Evolutionary conservation across 2,329 filamentous ascomycete genomes (phyloP), one percentile per base, ranked within the genome.

Genomic region (Talaromyces sp.): DNA sequence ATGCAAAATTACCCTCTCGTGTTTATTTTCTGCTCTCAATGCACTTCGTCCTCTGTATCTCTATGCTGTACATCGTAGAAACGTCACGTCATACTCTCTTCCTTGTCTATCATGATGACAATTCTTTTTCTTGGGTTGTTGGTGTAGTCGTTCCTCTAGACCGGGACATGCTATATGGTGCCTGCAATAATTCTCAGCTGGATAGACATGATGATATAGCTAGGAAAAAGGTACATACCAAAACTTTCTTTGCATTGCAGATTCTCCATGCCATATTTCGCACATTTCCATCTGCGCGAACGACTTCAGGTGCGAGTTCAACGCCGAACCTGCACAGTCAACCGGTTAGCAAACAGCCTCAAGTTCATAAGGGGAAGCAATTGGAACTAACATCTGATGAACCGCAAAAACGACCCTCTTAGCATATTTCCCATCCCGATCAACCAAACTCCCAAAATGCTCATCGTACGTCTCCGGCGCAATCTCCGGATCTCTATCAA

Each of bases 371-470:
- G 1, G 27, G 6, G 7, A 8, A 31, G 5, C 13, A 3, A 10
- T 13, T 27, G 47, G 47, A 31, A 75, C 83, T 74, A 68, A 96
- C 93, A 97, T 97, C 75, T 96, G 91, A 68, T 91, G 90, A 33
- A 99, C 92, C 4, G 93, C 95, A 76, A 96, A 98, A 0, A 98
- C 93, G 11, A 98, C 90, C 49, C 95, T 83, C 77, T 89, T 91
- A 0, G 94, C 90, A 72, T 93, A 98, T 77, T 96, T 97, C 68
- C 89, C 87, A 70, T 97, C 91, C 27, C 93, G 84, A 73, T 97
- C 93, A 1, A 97, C 90, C 47, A 93, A 83, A 57, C 87, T 87
- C 0, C 95, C 95, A 75, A 97, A 99, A 2, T 87, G 82, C 74
- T 98, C 94, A 10, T 94, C 90, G 0, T 87, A 83, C 2, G 86